These are phyloP conservation scores for Emergomyces pasteurianus DNA, from an alignment of 2,329 filamentous ascomycete genomes.

Conservation along the genomic window DNA sequence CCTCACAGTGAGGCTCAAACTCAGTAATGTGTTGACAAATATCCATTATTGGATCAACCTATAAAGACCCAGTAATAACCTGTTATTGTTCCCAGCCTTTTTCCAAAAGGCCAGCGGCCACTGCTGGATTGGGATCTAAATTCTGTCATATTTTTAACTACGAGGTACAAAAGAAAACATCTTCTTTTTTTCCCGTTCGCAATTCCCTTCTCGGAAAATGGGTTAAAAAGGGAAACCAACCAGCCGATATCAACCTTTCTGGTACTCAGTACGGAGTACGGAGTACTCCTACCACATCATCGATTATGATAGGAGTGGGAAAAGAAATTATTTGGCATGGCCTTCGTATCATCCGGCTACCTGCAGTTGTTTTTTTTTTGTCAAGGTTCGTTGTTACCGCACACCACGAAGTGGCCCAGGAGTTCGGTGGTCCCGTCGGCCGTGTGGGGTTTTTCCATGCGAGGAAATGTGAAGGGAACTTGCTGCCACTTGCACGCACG, in stretches of 20 bases:
- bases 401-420: not conserved
- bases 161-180: no score
- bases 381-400: not conserved
- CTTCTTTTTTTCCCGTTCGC: no score
- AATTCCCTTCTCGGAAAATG: no score
- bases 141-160: no score
- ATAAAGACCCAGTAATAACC: not conserved
- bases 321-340: not conserved
- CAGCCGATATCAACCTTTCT: no score
- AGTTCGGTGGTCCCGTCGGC: not conserved
- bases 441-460: not conserved
- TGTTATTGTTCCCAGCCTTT: not conserved
- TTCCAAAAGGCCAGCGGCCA: not conserved
- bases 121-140: no score
- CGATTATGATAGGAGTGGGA: not conserved
- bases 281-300: not conserved
- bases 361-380: not conserved
- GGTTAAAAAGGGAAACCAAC: no score
- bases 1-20: no score
- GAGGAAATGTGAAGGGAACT: not conserved
- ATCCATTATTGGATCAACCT: not conserved
- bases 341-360: not conserved
- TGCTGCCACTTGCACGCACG: not conserved
- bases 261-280: no score
- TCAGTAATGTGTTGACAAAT: no score